Evolutionary conservation across 2,329 filamentous ascomycete species (phyloP).

Genomic region (Colletotrichum salicis): DNA sequence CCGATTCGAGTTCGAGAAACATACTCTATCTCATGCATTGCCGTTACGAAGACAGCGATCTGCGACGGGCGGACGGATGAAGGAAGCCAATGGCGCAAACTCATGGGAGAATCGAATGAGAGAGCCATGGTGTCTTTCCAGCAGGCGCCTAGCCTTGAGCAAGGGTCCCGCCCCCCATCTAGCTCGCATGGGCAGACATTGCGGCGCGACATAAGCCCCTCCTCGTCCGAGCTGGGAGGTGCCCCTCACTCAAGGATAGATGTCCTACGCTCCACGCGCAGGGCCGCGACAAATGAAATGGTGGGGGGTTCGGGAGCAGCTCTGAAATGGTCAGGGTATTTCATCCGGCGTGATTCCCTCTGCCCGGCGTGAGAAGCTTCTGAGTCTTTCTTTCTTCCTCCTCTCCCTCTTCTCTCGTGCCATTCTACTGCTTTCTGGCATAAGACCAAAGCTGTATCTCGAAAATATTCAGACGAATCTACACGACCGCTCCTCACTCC

Average conservation of each 20-base stretch:
- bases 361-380: background rate
- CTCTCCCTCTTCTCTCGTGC: conserved; percentile 7
- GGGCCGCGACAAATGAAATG: conserved; percentile 15
- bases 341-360: conserved; percentile 29
- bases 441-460: background rate
- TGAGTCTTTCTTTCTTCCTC: conserved; percentile 15
- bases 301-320: conserved; percentile 25
- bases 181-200: conserved; percentile 23
- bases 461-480: background rate
- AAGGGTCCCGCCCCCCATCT: conserved; percentile 19
- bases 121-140: conserved; percentile 1
- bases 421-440: background rate
- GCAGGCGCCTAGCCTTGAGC: conserved; percentile 24
- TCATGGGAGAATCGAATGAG: conserved; percentile 11
- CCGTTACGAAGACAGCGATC: background rate
- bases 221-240: conserved; percentile 20
- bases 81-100: background rate
- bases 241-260: conserved; percentile 32
- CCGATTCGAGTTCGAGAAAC: background rate
- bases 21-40: background rate
- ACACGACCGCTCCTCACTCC: background rate
- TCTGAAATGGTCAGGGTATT: conserved; percentile 34
- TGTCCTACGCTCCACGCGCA: conserved; percentile 15
- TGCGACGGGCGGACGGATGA: conserved; percentile 9
- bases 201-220: conserved; percentile 31